Conservation (phyloP, 805 yeast genomes). For the Millerozyma acaciae region DNA sequence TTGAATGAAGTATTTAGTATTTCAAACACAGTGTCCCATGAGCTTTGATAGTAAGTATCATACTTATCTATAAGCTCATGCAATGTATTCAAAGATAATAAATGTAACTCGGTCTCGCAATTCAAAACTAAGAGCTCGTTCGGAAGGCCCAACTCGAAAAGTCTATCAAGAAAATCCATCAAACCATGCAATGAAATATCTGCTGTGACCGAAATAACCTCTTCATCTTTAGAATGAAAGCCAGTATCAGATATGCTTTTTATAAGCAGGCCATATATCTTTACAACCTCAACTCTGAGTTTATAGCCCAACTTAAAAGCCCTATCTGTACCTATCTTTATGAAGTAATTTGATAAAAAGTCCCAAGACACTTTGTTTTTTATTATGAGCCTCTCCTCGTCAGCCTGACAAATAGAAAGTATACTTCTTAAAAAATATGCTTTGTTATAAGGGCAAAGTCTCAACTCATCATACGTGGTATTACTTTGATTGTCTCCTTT, state of each 20-base stretch:
- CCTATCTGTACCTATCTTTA: constrained; percentile 43
- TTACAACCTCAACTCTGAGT: constrained; percentile 46
- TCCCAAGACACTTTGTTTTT: constrained; percentile 46
- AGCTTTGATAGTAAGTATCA: constrained; percentile 55
- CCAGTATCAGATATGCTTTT: constrained; percentile 39
- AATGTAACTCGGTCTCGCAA: constrained; percentile 65
- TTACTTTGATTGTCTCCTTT: constrained; percentile 6
- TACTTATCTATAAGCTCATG: constrained; percentile 74
- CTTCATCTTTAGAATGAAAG: constrained; percentile 20
- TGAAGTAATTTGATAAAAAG: constrained; percentile 42
- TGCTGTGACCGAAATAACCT: constrained; percentile 36
- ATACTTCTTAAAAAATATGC: constrained; percentile 53
- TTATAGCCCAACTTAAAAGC: constrained; percentile 25
- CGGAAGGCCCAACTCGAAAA: constrained; percentile 38
- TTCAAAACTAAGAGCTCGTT: constrained; percentile 45
- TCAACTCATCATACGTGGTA: neutral
- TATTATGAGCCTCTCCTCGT: constrained; percentile 49
- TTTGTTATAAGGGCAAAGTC: constrained; percentile 49
- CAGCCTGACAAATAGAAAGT: constrained; percentile 48
- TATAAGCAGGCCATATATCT: constrained; percentile 51
- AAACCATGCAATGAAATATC: constrained; percentile 47
- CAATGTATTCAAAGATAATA: constrained; percentile 57
- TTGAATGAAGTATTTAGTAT: constrained; percentile 60
- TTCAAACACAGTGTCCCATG: constrained; percentile 71
- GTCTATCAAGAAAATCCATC: constrained; percentile 37